A percentile compares a stretch with the other conserved stretches of the same genome.
Evolutionary conservation across 1,284 basidiomycete genomes (phyloP).

Genomic region (Puccinia sorghi): DNA sequence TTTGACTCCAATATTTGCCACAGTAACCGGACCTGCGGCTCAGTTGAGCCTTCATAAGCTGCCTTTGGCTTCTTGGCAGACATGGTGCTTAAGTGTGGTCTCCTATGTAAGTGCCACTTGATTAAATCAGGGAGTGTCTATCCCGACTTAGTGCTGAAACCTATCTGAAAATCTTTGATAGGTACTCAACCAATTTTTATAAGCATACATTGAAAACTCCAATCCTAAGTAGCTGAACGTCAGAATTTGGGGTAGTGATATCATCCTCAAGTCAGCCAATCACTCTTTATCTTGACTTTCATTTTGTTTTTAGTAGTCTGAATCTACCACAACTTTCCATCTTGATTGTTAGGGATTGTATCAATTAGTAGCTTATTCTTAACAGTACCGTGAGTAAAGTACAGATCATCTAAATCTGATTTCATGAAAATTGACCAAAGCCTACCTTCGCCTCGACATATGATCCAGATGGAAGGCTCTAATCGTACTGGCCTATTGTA

Average conservation of each 20-base stretch:
- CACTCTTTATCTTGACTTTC: background rate
- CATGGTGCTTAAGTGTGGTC: conserved; percentile 50
- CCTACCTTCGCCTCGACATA: background rate
- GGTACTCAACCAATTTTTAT: conserved; percentile 75
- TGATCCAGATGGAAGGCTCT: conserved; percentile 34
- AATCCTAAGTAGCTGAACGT: conserved; percentile 93
- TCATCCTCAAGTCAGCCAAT: conserved; percentile 57
- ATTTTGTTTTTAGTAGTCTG: background rate
- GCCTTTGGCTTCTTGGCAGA: background rate
- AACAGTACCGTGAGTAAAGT: conserved; percentile 44
- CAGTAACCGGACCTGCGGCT: no score
- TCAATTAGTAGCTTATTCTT: conserved; percentile 46
- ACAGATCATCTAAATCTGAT: background rate
- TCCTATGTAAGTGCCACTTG: conserved; percentile 38
- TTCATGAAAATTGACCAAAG: background rate
- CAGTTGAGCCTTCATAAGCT: background rate
- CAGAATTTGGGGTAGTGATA: conserved; percentile 83
- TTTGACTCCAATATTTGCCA: no score
- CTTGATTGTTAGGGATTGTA: conserved; percentile 58
- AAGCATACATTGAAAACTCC: conserved; percentile 94
- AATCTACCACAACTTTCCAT: background rate
- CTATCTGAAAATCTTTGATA: background rate
- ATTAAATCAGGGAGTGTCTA: background rate
- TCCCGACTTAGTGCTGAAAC: background rate
- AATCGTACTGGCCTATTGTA: no score